Evolutionary conservation across 495 filamentous ascomycete species (phyloP), one percentile per base, ranked within the genome.

Genomic region (Neurospora pannonica): DNA sequence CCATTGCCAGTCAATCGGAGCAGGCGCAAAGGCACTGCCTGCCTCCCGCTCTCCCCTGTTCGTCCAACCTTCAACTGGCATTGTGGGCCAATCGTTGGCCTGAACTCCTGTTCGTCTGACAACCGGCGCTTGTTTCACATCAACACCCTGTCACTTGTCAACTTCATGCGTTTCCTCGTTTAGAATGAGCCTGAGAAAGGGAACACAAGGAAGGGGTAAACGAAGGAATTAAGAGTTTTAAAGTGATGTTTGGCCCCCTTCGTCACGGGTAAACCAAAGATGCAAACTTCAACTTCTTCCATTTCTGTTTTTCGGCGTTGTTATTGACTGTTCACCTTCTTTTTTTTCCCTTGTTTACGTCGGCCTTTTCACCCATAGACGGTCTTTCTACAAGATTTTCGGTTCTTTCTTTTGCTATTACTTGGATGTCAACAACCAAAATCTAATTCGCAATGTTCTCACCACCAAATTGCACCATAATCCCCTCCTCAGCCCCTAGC

Each of bases 401-500:
- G 28, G 28, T 70, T 46, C 31, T 40, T 38, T 75, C 3, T 28
- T 54, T 15, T 6, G 11, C 46, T 54, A 2, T 54, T 7, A n/a
- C n/a, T 21, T 10, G 8, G 8, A 15, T 72, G 5, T 6, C 24
- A 11, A 38, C 34, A 13, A 17, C 40, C 3, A 24, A 1, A 17
- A 40, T 17, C 48, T 54, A n/a, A 73, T 38, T 3, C 40, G 36
- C 19, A 24, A 83, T 82, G 76, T 76, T 77, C 19, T 62, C 37
- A 5, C 40, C 69, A 62, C 75, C 76, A 46, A 86, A 87, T 69
- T 90, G 88, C 78, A 83, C 82, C 24, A 37, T 78, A 37, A 79
- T 86, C 71, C 88, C 88, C 7, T 75, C 74, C 15, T 71, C 77
- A 3, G 80, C 84, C 10, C 75, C 81, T 4, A 87, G 85, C 76